Percentiles rank a stretch among this genome's conserved stretches.
Conservation (phyloP, 108 stramenopile genomes). For the Nannochloropsis salina region DNA sequence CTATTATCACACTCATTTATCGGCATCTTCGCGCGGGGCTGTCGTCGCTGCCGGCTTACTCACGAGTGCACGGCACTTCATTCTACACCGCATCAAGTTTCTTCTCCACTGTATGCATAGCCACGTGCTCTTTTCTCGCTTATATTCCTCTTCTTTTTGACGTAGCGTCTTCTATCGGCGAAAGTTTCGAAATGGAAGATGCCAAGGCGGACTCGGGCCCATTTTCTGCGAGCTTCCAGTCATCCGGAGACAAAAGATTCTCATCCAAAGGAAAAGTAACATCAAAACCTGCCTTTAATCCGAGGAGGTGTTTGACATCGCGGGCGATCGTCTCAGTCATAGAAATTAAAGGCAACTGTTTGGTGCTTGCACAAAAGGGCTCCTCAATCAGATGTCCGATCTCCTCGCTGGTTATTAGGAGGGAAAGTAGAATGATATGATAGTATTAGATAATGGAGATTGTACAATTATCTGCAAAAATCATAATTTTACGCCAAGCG, state of each 20-base stretch:
- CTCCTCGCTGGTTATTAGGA: background rate
- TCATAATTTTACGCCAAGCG: too few species aligned
- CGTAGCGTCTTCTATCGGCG: too few species aligned
- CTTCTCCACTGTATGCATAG: too few species aligned
- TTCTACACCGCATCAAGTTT: too few species aligned
- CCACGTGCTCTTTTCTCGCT: too few species aligned
- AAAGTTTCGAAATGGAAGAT: too few species aligned
- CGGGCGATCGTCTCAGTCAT: background rate
- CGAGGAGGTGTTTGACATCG: background rate
- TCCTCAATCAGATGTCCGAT: background rate
- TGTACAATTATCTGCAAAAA: background rate
- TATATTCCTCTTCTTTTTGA: too few species aligned
- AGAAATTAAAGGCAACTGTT: background rate
- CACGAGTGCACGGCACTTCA: too few species aligned
- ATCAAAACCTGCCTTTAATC: background rate
- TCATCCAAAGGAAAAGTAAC: background rate
- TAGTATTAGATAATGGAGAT: background rate
- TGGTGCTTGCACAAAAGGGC: background rate
- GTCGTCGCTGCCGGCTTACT: too few species aligned
- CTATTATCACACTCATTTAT: too few species aligned
- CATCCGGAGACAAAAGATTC: background rate
- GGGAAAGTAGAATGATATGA: background rate
- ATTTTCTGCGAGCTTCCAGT: background rate
- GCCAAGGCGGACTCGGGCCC: background rate
- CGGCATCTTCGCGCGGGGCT: too few species aligned